A percentile compares a stretch with the other conserved stretches of the same genome.
phyloP scores from a whole-genome alignment of 1,139 yeast species.

The Yamadazyma triangularis region DNA sequence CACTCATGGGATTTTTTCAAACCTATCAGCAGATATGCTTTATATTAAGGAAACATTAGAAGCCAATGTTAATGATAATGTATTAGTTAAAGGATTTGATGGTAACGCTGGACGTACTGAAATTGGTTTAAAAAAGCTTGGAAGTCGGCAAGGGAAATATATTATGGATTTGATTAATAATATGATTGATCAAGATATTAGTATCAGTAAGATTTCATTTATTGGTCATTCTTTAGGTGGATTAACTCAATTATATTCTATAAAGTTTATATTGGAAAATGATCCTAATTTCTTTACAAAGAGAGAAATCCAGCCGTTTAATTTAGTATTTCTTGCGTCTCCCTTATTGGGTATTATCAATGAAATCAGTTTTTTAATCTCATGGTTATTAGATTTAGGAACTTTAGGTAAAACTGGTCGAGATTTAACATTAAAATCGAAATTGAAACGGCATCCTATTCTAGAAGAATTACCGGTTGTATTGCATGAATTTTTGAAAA shows the following conservation, averaged over 20 bases:
- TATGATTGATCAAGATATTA: slow-evolving; percentile 18
- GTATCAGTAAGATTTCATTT: slow-evolving; percentile 66
- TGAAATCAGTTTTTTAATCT: slow-evolving; percentile 83
- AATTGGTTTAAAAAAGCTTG: slow-evolving; percentile 79
- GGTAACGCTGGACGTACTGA: slow-evolving; percentile 90
- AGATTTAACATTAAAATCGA: slow-evolving; percentile 62
- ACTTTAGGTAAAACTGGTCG: slow-evolving; percentile 90
- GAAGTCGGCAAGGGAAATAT: slow-evolving; percentile 71
- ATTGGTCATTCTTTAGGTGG: slow-evolving; percentile 95
- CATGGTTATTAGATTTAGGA: slow-evolving; percentile 80
- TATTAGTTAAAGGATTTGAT: slow-evolving; percentile 74
- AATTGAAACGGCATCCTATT: slow-evolving; percentile 49
- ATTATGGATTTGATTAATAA: slow-evolving; percentile 51
- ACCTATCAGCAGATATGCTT: slow-evolving; percentile 83
- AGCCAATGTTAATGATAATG: slow-evolving; percentile 50
- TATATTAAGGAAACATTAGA: slow-evolving; percentile 81
- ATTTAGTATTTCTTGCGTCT: slow-evolving; percentile 78
- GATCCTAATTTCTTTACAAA: slow-evolving; percentile 54
- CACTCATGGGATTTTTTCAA: slow-evolving; percentile 91
- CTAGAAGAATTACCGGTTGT: slow-evolving; percentile 76
- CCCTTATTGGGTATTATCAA: slow-evolving; percentile 80
- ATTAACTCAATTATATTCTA: slow-evolving; percentile 80
- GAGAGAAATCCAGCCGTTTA: slow-evolving; percentile 52
- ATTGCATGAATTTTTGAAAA: slow-evolving; percentile 57
- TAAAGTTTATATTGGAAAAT: slow-evolving; percentile 62